phyloP scores from a whole-genome alignment of 2,329 filamentous ascomycete genomes.

The Cadophora luteo-olivacea region DNA sequence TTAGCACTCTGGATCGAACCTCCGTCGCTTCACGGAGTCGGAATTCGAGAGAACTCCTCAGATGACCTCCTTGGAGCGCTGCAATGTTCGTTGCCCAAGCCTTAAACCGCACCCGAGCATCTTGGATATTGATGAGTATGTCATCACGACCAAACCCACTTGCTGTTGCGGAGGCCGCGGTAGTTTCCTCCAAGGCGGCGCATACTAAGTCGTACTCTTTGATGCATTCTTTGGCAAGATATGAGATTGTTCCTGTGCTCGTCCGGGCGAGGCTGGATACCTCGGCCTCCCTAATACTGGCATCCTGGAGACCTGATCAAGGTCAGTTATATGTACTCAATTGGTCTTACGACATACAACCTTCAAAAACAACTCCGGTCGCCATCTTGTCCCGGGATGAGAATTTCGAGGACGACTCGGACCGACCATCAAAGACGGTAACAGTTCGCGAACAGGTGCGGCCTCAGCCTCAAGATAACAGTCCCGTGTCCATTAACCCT shows the following conservation, averaged over 20 bases:
- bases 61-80: slow-evolving; percentile 30
- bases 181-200: background rate
- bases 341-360: background rate
- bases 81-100: slow-evolving; percentile 39
- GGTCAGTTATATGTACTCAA: background rate
- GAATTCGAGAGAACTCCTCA: slow-evolving; percentile 35
- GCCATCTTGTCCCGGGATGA: background rate
- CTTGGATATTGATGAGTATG: slow-evolving; percentile 24
- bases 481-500: slow-evolving; percentile 3
- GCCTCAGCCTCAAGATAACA: slow-evolving; percentile 13
- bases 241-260: slow-evolving; percentile 1
- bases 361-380: background rate
- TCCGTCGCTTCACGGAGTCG: slow-evolving; percentile 36
- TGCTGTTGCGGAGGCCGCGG: slow-evolving; percentile 11
- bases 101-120: slow-evolving; percentile 32
- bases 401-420: background rate
- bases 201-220: slow-evolving; percentile 6
- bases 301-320: background rate
- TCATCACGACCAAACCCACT: slow-evolving; percentile 26
- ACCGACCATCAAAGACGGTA: background rate
- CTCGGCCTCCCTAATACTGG: background rate
- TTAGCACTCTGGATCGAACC: slow-evolving; percentile 31
- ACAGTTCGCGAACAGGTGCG: background rate
- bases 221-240: slow-evolving; percentile 5
- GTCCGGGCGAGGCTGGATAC: background rate